A percentile compares a stretch with the other conserved stretches of the same genome.
These are phyloP conservation scores for Botryotinia calthae DNA, from an alignment of 2,329 filamentous ascomycete genomes.

Conservation along the genomic window DNA sequence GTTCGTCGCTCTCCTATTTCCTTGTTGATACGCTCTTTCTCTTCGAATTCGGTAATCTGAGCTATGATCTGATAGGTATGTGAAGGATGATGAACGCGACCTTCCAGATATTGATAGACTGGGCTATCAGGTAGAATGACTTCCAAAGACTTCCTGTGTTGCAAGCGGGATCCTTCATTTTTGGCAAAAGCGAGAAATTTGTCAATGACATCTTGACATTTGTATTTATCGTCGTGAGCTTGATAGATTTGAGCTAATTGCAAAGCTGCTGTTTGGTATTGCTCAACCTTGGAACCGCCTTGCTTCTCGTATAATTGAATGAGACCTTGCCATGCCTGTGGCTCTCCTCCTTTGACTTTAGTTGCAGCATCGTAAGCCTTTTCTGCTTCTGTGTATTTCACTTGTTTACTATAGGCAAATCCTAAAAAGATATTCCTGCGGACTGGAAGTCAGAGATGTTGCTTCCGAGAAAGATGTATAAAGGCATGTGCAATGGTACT, in stretches of 20 bases:
- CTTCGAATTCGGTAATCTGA: conserved; percentile 78
- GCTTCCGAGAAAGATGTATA: neutral
- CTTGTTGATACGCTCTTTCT: conserved; percentile 84
- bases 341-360: conserved; percentile 67
- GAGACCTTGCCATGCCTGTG: conserved; percentile 89
- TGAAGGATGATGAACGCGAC: conserved; percentile 74
- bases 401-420: conserved; percentile 76
- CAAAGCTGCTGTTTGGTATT: conserved; percentile 72
- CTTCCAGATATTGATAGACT: conserved; percentile 80
- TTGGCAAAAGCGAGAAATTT: conserved; percentile 76
- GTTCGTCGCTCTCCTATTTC: conserved; percentile 88
- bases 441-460: conserved; percentile 20
- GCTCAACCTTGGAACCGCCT: conserved; percentile 62
- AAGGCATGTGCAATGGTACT: neutral
- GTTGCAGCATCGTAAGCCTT: conserved; percentile 72
- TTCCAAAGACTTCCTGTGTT: conserved; percentile 74
- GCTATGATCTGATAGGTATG: conserved; percentile 80
- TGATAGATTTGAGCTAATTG: conserved; percentile 73
- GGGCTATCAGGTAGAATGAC: conserved; percentile 77
- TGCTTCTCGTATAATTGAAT: conserved; percentile 82
- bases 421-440: conserved; percentile 78
- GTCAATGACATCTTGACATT: conserved; percentile 67
- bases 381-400: conserved; percentile 69
- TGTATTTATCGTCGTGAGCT: conserved; percentile 61
- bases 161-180: conserved; percentile 65